Evolutionary conservation across 495 filamentous ascomycete genomes (phyloP).

Genomic region (Penicillium chermesinum): DNA sequence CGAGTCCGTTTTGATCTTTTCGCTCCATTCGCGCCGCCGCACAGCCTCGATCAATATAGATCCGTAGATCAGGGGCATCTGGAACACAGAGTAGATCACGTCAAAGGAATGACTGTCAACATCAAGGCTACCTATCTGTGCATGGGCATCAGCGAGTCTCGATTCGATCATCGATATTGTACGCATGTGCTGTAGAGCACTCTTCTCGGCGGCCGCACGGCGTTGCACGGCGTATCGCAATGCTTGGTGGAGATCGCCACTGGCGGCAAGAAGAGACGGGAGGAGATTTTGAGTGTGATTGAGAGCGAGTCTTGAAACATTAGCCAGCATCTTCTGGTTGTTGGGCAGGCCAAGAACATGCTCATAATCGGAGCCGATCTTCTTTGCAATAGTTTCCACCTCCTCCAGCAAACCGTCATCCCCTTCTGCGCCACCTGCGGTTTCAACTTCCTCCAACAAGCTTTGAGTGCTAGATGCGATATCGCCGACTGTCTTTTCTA

Average conservation of each 20-base stretch:
- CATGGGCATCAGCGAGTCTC: conserved; percentile 61
- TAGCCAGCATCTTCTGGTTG: conserved; percentile 65
- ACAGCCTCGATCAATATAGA: conserved; percentile 81
- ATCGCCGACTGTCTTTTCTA: conserved; percentile 47
- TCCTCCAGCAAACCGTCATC: conserved; percentile 65
- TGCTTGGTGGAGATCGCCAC: conserved; percentile 69
- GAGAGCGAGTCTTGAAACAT: conserved; percentile 80
- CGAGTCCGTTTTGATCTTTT: conserved; percentile 82
- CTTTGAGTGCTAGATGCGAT: conserved; percentile 51
- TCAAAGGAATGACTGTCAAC: conserved; percentile 70
- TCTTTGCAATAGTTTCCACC: conserved; percentile 76
- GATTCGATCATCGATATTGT: conserved; percentile 73
- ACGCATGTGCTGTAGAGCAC: conserved; percentile 67
- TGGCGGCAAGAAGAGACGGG: conserved; percentile 68
- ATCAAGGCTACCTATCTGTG: conserved; percentile 64
- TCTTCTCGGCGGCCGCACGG: conserved; percentile 53
- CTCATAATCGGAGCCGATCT: conserved; percentile 83
- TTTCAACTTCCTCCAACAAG: conserved; percentile 37
- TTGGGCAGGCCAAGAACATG: conserved; percentile 64
- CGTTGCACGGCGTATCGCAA: conserved; percentile 61
- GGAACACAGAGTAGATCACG: conserved; percentile 64
- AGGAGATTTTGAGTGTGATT: conserved; percentile 81
- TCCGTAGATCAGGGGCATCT: conserved; percentile 83
- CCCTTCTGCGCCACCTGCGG: conserved; percentile 36
- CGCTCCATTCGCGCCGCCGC: conserved; percentile 80